A percentile compares a stretch with the other conserved stretches of the same genome.
Evolutionary conservation across 2,329 filamentous ascomycete species (phyloP).

Genomic region (Polytolypa hystricis): DNA sequence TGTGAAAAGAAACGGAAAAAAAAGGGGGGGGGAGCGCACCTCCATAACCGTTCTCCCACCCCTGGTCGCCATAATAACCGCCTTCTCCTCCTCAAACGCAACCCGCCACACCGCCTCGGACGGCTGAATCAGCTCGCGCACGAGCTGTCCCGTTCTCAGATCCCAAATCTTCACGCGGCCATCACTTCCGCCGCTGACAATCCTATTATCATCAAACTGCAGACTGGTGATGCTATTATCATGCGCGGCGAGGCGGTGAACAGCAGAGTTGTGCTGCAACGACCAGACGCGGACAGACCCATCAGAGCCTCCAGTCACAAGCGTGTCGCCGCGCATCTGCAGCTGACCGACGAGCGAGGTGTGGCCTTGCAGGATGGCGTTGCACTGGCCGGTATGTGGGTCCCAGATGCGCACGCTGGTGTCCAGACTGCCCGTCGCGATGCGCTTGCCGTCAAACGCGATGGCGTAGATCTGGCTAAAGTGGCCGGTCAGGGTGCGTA

Average conservation of each 20-base stretch:
- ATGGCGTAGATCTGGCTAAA: conserved; percentile 99
- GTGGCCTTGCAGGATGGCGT: conserved; percentile 89
- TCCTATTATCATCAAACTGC: conserved; percentile 90
- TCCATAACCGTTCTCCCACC: conserved; percentile 90
- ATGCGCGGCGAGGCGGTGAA: conserved; percentile 88
- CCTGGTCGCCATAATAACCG: conserved; percentile 84
- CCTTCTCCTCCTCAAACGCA: conserved; percentile 96
- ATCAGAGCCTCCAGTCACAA: conserved; percentile 93
- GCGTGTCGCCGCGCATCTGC: conserved; percentile 86
- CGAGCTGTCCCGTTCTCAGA: conserved; percentile 76
- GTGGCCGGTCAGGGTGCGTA: conserved; percentile 82
- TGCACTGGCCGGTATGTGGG: conserved; percentile 71
- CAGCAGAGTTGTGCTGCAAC: conserved; percentile 75
- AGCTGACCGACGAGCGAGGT: conserved; percentile 93
- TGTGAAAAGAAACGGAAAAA: conserved; percentile 1
- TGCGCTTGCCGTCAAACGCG: conserved; percentile 85
- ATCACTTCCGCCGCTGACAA: conserved; percentile 92
- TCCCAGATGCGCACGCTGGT: conserved; percentile 98
- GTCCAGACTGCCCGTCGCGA: conserved; percentile 91
- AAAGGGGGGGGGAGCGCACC: conserved; percentile 37
- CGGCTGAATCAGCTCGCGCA: conserved; percentile 81
- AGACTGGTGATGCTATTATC: conserved; percentile 97
- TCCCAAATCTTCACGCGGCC: conserved; percentile 99
- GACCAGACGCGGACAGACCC: conserved; percentile 96
- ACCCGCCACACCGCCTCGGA: conserved; percentile 96